Conservation (phyloP, 2,329 filamentous ascomycete species). For the Colletotrichum incanum region DNA sequence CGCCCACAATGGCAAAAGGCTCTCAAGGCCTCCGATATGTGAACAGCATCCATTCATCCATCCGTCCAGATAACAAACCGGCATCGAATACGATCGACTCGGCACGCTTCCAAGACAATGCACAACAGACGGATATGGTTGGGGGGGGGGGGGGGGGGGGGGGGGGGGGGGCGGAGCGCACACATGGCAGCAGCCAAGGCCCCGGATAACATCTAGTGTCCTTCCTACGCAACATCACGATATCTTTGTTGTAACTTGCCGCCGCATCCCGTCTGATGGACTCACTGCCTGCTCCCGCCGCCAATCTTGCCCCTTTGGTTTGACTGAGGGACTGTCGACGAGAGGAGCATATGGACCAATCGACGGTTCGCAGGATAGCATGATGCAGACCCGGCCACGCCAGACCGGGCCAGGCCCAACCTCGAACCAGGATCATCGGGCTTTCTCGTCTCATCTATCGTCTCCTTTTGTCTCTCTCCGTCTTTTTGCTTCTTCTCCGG, state of each 20-base stretch:
- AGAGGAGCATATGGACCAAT: slow-evolving; percentile 4
- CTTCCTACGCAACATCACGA: background rate
- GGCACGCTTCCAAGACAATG: background rate
- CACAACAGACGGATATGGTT: background rate
- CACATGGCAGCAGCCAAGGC: background rate
- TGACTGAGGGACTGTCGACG: background rate
- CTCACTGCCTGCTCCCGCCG: background rate
- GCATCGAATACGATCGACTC: background rate
- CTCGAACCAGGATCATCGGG: slow-evolving; percentile 11
- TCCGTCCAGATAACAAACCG: background rate
- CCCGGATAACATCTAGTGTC: background rate
- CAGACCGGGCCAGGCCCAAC: slow-evolving; percentile 11
- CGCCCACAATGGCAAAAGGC: background rate
- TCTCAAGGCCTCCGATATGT: background rate
- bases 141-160: background rate
- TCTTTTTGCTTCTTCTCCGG: background rate
- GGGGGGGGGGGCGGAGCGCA: background rate
- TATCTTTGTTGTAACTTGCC: slow-evolving; percentile 11
- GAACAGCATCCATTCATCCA: background rate
- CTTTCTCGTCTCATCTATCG: background rate
- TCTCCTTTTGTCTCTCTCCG: background rate
- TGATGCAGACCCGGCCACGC: slow-evolving; percentile 23
- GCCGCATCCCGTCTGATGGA: background rate
- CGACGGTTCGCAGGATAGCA: slow-evolving; percentile 10
- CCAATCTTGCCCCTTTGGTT: slow-evolving; percentile 13